Evolutionary conservation across 495 filamentous ascomycete genomes (phyloP).

Genomic region (Neurospora intermedia): DNA sequence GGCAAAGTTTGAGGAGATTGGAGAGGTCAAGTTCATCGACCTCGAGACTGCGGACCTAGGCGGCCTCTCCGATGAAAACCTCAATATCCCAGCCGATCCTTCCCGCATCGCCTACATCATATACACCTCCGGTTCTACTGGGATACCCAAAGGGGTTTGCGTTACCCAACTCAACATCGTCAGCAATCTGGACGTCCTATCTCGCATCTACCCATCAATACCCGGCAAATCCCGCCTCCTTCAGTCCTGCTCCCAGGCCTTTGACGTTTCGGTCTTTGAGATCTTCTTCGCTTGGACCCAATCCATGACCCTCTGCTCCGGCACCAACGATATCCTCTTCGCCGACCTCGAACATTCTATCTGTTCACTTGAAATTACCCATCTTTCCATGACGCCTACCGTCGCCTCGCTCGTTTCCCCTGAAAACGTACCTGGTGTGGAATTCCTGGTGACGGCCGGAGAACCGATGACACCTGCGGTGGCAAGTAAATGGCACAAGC

Average conservation of each 20-base stretch:
- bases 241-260: conserved; percentile 63
- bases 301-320: conserved; percentile 64
- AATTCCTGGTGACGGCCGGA: conserved; percentile 59
- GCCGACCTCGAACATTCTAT: conserved; percentile 52
- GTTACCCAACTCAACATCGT: conserved; percentile 58
- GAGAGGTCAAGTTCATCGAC: conserved; percentile 23
- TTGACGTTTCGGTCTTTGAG: conserved; percentile 72
- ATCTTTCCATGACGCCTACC: conserved; percentile 69
- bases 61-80: conserved; percentile 16
- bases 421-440: conserved; percentile 48
- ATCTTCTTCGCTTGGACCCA: conserved; percentile 67
- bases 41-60: conserved; percentile 20
- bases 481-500: conserved; percentile 52
- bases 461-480: conserved; percentile 61
- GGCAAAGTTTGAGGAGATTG: conserved; percentile 8
- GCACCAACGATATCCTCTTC: conserved; percentile 52
- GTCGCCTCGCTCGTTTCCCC: conserved; percentile 59
- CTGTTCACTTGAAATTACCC: conserved; percentile 49
- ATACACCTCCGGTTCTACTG: conserved; percentile 57
- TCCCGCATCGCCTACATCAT: conserved; percentile 45
- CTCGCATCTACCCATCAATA: conserved; percentile 45
- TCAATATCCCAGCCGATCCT: conserved; percentile 22
- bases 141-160: conserved; percentile 57
- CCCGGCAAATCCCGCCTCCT: conserved; percentile 41
- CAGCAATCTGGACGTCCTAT: conserved; percentile 53